Evolutionary conservation across 306 rosid species (phyloP), one percentile per base, ranked within the genome.

Genomic region (Glycine latifolia): DNA sequence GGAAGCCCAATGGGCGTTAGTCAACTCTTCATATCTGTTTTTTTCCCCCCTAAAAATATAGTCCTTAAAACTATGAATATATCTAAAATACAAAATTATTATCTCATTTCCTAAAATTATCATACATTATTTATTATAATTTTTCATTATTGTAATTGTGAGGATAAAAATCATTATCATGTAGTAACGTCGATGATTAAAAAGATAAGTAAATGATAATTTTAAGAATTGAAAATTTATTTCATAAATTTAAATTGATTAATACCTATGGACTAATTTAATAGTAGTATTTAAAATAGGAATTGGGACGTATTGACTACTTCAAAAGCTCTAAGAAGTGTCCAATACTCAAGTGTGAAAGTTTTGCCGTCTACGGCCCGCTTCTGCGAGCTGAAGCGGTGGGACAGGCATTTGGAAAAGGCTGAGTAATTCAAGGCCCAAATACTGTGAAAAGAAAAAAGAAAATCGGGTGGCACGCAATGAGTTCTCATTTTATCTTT

Each of bases 291-390:
- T 26, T 26, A 26, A 26, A 26, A 26, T 26, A 26, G 31, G 31
- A 26, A 26, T 26, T 26, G 31, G 31, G 50, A 26, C 43, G 13
- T 76, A 37, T 83, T 54, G 65, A 83, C 47, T 70, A 35, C 17
- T 61, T 71, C 52, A 41, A 71, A 41, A 11, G 61, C 7, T 70
- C 20, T 0, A 71, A 62, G 60, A 1, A 20, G 20, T 20, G 20
- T 20, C 20, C 20, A 20, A 20, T 20, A 20, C 20, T 20, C 20
- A 71, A 83, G 46, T 70, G 68, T 61, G 53, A 63, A 76, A 17
- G 50, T 47, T 71, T 79, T 87, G 92, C 89, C 91, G 92, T 86
- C 31, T 8, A 75, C 41, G 87, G 68, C 87, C 89, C 88, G 92
- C 87, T n/a, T 59, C 41, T 66, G n/a, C 54, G 39, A 35, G 39